Percentiles rank a stretch among this genome's conserved stretches.
These are phyloP conservation scores for Pilasporangium apinafurcum DNA, from an alignment of 352 stramenopile species.

Conservation along the genomic window DNA sequence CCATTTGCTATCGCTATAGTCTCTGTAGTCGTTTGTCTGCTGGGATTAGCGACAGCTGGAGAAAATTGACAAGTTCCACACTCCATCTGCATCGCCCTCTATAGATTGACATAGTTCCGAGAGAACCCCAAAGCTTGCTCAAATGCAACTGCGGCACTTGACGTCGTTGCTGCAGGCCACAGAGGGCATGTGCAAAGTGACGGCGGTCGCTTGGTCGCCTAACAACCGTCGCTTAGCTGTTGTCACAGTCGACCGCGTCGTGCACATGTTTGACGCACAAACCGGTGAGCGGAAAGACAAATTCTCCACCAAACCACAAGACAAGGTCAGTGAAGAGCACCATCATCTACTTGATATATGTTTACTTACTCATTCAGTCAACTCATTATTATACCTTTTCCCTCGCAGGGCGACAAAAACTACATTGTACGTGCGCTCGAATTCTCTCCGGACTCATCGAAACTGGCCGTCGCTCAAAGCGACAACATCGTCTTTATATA, in stretches of 20 bases:
- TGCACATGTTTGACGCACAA: constrained; percentile 90
- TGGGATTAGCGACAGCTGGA: too few relatives aligned
- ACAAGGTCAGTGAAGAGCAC: too few relatives aligned
- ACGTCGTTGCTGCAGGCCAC: constrained; percentile 89
- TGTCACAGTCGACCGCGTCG: constrained; percentile 91
- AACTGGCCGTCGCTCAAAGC: constrained; percentile 93
- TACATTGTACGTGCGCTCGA: constrained; percentile 89
- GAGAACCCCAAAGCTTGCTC: too few relatives aligned
- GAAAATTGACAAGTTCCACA: too few relatives aligned
- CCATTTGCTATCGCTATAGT: too few relatives aligned
- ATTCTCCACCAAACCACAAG: constrained; percentile 93
- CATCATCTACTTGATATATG: not conserved
- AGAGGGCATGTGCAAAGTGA: constrained; percentile 90
- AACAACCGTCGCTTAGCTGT: constrained; percentile 92
- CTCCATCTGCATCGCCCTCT: too few relatives aligned
- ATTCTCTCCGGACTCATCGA: constrained; percentile 92
- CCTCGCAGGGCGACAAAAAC: constrained; percentile 87
- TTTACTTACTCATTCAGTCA: not conserved
- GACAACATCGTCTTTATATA: constrained; percentile 98
- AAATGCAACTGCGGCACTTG: constrained; percentile 91
- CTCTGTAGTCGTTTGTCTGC: too few relatives aligned
- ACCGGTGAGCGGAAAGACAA: constrained; percentile 92
- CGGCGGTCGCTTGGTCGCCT: constrained; percentile 87
- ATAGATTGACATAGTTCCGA: too few relatives aligned
- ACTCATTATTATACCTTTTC: too few relatives aligned